phyloP scores from a whole-genome alignment of 2,329 filamentous ascomycete genomes.

The Hymenoscyphus scutula region DNA sequence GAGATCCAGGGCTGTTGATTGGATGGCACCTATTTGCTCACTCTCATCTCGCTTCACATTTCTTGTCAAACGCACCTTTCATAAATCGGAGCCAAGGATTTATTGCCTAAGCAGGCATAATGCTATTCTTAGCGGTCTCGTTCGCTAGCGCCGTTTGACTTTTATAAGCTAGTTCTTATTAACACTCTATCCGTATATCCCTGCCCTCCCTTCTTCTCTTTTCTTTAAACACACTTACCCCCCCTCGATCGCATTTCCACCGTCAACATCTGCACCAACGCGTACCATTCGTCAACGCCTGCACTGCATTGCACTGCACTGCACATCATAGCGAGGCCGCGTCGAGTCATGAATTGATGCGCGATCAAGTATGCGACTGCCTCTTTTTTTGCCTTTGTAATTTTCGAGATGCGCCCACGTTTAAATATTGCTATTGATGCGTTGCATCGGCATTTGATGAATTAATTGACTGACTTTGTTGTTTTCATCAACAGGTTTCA shows the following conservation, averaged over 20 bases:
- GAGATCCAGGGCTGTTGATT: background rate
- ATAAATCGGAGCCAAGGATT: conserved; percentile 8
- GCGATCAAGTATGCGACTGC: conserved; percentile 8
- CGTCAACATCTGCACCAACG: conserved; percentile 3
- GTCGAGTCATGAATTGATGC: conserved; percentile 1
- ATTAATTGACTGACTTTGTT: conserved; percentile 7
- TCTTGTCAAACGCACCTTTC: conserved; percentile 4
- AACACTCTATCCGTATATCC: conserved; percentile 18
- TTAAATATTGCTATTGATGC: background rate
- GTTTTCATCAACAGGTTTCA: conserved; percentile 11
- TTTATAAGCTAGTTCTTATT: conserved; percentile 21
- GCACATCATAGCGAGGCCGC: conserved; percentile 6
- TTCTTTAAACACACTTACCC: conserved; percentile 1
- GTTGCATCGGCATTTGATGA: background rate
- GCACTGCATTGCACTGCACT: background rate
- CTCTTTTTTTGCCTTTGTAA: background rate
- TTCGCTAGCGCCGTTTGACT: conserved; percentile 18
- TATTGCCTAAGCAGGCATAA: conserved; percentile 14
- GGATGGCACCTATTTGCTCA: background rate
- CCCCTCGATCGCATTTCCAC: background rate
- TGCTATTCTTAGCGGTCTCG: conserved; percentile 17
- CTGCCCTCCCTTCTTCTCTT: conserved; percentile 9
- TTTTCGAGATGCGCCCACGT: conserved; percentile 3
- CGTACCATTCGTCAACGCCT: conserved; percentile 9
- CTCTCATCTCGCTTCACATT: conserved; percentile 1